phyloP scores from a whole-genome alignment of 768 basidiomycete species.

The Russula brevipes region DNA sequence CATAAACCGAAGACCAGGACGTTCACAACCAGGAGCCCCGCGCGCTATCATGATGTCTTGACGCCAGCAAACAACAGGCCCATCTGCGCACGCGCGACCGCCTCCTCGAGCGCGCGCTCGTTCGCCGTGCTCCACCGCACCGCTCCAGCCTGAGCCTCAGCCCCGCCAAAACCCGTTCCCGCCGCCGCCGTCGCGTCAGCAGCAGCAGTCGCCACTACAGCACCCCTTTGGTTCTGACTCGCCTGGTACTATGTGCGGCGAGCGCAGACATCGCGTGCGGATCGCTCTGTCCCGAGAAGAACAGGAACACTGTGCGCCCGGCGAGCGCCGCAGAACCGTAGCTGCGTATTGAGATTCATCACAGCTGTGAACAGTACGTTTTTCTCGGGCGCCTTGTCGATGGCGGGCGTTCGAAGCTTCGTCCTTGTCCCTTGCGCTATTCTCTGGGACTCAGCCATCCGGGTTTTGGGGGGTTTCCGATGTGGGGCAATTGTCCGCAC shows the following conservation, averaged over 20 bases:
- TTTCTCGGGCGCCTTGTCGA: not conserved
- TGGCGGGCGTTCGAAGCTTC: not conserved
- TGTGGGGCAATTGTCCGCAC: conserved; percentile 33
- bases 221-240: conserved; percentile 51
- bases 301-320: conserved; percentile 62
- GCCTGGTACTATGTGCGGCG: conserved; percentile 12
- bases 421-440: not conserved
- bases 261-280: conserved; percentile 75
- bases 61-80: conserved; percentile 81
- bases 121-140: conserved; percentile 70
- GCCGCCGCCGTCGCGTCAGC: too few species aligned
- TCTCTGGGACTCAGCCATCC: not conserved
- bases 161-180: too few species aligned
- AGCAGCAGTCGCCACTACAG: too few species aligned
- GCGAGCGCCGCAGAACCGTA: conserved; percentile 65
- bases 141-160: conserved; percentile 25
- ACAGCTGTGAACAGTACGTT: conserved; percentile 29
- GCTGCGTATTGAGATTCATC: conserved; percentile 51
- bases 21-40: too few species aligned
- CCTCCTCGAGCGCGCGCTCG: conserved; percentile 72
- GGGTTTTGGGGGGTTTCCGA: not conserved
- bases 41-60: conserved; percentile 30
- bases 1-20: too few species aligned
- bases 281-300: conserved; percentile 88
- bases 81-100: conserved; percentile 70